phyloP scores from a whole-genome alignment of 2,329 filamentous ascomycete genomes.

The Paracoccidioides brasiliensis region DNA sequence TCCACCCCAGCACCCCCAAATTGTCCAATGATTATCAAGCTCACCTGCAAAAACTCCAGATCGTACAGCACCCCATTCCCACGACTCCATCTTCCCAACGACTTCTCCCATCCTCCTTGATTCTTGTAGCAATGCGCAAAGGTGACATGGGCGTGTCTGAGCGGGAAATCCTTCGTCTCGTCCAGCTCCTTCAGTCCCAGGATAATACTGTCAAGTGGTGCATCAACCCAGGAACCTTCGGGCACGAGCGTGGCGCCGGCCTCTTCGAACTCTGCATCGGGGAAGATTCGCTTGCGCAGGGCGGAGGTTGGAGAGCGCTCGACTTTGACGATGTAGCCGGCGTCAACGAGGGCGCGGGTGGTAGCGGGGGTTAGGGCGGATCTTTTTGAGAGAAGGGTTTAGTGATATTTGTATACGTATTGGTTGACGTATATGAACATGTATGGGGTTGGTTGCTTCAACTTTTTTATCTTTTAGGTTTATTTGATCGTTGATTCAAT shows the following conservation, averaged over 20 bases:
- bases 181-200: conserved; percentile 16
- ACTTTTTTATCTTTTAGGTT: background rate
- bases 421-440: background rate
- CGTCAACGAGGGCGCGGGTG: conserved; percentile 29
- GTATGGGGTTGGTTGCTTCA: background rate
- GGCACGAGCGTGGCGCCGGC: conserved; percentile 28
- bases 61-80: conserved; percentile 15
- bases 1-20: background rate
- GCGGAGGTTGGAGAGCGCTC: conserved; percentile 20
- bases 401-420: background rate
- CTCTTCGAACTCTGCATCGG: conserved; percentile 28
- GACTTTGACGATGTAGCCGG: conserved; percentile 29
- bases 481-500: background rate
- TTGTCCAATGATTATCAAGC: background rate
- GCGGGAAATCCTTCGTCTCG: conserved; percentile 13
- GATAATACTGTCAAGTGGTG: conserved; percentile 17
- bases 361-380: conserved; percentile 20
- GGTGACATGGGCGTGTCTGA: conserved; percentile 14
- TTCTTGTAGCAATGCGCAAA: conserved; percentile 17
- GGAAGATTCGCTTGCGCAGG: conserved; percentile 23
- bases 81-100: conserved; percentile 13
- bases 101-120: conserved; percentile 15
- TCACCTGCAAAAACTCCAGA: conserved; percentile 15
- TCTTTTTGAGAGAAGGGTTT: conserved; percentile 2
- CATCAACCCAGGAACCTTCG: conserved; percentile 28